Evolutionary conservation across 2,329 filamentous ascomycete genomes (phyloP), one percentile per base, ranked within the genome.

Genomic region (Knoxdaviesia capensis): DNA sequence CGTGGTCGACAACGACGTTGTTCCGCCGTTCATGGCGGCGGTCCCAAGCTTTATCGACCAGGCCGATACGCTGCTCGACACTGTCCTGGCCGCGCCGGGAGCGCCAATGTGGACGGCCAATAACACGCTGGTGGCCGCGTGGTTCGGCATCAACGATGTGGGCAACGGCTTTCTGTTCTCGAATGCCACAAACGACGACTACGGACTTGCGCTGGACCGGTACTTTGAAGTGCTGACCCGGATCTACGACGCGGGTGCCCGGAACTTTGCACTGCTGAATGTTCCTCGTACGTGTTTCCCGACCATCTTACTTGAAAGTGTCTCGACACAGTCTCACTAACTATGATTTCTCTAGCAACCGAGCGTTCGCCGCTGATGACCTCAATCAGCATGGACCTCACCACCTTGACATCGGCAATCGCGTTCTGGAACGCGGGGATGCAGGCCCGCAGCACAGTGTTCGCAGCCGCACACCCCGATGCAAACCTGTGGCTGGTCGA

Each of bases 211-310:
- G 3, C 60, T 68, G n/a, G 54, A 51, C 1, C 56, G 59, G 20
- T 68, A 67, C 43, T 58, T 58, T 8, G 52, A 52, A 3, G 51
- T 66, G 1, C 50, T 66, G 0, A 54, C 62, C 42, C 44, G 60
- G 20, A 55, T 80, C 5, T 74, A 74, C 47, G 52, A 56, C 3
- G 57, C 60, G 2, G 74, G 74, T 0, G 64, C 64, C 2, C 58
- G 73, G 5, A 74, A 74, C 43, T 78, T 78, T 46, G 59, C 67
- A 2, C 63, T 78, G 41, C 46, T 79, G 31, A 74, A 65, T 41
- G 71, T 77, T 0, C 74, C 75, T 1, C 69, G 20, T 20, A 20
- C 20, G 20, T 20, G 3, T 20, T 20, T 20, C 20, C 20, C 20
- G 20, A 20, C 3, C 20, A 20, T 20, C 20, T 2, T 20, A 20